Evolutionary conservation across 805 yeast genomes (phyloP).

Genomic region (Pichia californica): DNA sequence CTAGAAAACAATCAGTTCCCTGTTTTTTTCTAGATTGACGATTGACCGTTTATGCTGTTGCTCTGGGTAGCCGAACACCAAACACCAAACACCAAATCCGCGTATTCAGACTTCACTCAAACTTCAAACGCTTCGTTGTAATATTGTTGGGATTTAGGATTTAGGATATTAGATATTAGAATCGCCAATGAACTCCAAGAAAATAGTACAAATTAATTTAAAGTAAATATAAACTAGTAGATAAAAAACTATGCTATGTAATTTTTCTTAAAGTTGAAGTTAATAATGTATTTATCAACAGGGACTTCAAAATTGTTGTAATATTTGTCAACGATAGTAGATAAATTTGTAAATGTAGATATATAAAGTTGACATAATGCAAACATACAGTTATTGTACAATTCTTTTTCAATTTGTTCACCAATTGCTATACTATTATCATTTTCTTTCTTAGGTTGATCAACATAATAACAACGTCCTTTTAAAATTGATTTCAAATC

Average conservation of each 20-base stretch:
- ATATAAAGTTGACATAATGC: slow-evolving; percentile 58
- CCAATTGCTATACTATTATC: slow-evolving; percentile 23
- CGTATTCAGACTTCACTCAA: too few species aligned
- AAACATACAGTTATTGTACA: slow-evolving; percentile 62
- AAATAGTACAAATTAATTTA: too few species aligned
- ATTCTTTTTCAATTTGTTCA: slow-evolving; percentile 42
- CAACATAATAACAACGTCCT: slow-evolving; percentile 22
- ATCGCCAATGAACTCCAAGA: too few species aligned
- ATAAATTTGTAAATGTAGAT: slow-evolving; percentile 48
- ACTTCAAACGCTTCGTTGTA: too few species aligned
- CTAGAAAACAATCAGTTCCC: too few species aligned
- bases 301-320: slow-evolving; percentile 35
- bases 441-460: slow-evolving; percentile 19
- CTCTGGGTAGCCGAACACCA: too few species aligned
- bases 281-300: slow-evolving; percentile 27
- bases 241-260: slow-evolving; percentile 2
- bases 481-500: slow-evolving; percentile 48
- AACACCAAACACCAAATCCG: too few species aligned
- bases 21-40: too few species aligned
- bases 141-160: too few species aligned
- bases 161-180: too few species aligned
- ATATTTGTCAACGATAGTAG: slow-evolving; percentile 46
- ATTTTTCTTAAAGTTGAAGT: slow-evolving; percentile 26
- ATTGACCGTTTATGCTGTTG: too few species aligned
- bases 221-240: too few species aligned